phyloP scores from a whole-genome alignment of 164 flowering plant species.

The Magnolia officinalis region DNA sequence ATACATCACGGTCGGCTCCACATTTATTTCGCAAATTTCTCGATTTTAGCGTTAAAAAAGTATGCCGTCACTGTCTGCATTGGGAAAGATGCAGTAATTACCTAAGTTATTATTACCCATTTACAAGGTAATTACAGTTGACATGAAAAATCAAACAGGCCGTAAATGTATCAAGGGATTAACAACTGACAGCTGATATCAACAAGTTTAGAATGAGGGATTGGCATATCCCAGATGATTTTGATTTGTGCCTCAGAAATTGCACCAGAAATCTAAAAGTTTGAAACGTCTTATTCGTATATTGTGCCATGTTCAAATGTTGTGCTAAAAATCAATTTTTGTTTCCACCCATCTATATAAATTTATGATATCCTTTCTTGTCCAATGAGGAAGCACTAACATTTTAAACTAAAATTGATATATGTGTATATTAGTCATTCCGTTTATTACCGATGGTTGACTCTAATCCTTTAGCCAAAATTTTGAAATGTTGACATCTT shows the following conservation, averaged over 20 bases:
- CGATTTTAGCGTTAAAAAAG: too few species aligned
- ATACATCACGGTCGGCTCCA: too few species aligned
- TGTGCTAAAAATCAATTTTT: neutral
- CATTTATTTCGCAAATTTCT: too few species aligned
- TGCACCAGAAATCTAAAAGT: neutral
- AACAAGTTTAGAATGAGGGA: too few species aligned
- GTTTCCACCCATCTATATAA: neutral
- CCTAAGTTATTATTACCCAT: too few species aligned
- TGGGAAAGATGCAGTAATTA: too few species aligned
- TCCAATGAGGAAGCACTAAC: neutral
- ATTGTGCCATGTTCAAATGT: neutral
- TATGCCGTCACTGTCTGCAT: too few species aligned
- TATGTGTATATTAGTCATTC: neutral
- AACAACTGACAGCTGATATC: neutral
- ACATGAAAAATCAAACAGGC: neutral
- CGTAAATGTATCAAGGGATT: neutral
- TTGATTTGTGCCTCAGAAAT: neutral
- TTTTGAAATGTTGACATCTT: neutral
- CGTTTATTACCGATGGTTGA: neutral
- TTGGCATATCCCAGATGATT: neutral
- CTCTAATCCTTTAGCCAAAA: neutral
- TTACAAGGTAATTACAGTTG: too few species aligned
- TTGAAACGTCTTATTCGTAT: neutral
- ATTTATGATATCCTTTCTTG: neutral
- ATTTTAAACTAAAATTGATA: neutral